These are phyloP conservation scores for Candida sp. DNA, from an alignment of 1,139 yeast species.

Conservation along the genomic window DNA sequence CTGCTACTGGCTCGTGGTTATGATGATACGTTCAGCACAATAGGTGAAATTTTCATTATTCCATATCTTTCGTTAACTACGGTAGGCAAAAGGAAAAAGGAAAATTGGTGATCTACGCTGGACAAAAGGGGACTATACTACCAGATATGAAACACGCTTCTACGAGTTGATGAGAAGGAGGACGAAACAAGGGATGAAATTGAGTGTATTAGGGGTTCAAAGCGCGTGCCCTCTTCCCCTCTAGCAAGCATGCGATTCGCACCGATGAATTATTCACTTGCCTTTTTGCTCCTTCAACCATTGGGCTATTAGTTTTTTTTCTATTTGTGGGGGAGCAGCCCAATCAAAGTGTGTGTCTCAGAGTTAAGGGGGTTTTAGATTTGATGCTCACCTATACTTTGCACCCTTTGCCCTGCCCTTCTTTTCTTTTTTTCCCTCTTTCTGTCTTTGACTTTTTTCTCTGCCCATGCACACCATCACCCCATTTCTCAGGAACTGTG, in stretches of 20 bases:
- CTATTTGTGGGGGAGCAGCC: background rate
- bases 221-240: background rate
- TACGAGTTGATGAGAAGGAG: background rate
- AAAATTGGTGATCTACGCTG: background rate
- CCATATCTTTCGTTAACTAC: no score
- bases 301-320: background rate
- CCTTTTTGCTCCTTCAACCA: background rate
- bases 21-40: background rate
- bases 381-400: background rate
- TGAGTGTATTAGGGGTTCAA: background rate
- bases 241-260: background rate
- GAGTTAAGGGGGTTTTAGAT: conserved; percentile 4
- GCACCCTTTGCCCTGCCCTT: background rate
- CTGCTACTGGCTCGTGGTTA: background rate
- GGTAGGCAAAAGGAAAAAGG: no score
- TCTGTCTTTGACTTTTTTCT: background rate
- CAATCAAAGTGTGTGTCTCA: background rate
- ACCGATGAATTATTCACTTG: no score
- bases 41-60: background rate
- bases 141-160: background rate
- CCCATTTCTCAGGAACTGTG: background rate
- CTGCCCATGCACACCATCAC: background rate
- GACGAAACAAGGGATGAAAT: background rate
- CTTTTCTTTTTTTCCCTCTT: background rate
- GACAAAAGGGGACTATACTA: background rate